A percentile compares a stretch with the other conserved stretches of the same genome.
phyloP scores from a whole-genome alignment of 2,329 filamentous ascomycete species.

The Huntiella bhutanensis region DNA sequence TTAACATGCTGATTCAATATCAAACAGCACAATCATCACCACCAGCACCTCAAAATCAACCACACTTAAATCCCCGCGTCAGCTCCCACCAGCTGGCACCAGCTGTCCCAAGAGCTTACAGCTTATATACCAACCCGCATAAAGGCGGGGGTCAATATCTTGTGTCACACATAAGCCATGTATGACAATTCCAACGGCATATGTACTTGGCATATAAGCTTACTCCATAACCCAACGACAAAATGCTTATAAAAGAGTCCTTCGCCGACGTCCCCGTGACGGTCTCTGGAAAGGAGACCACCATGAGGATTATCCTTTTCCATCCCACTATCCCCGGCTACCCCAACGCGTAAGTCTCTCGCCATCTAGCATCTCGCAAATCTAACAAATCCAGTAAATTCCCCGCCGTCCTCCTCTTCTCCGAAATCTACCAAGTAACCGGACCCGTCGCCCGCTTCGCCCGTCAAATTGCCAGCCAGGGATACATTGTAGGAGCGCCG shows the following conservation, averaged over 20 bases:
- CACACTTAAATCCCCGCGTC: no score
- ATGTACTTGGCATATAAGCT: no score
- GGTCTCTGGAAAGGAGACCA: slow-evolving; percentile 33
- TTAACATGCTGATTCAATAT: no score
- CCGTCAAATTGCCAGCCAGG: slow-evolving; percentile 77
- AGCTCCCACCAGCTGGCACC: no score
- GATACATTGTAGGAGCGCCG: slow-evolving; percentile 81
- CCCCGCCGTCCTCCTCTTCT: slow-evolving; percentile 74
- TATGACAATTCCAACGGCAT: no score
- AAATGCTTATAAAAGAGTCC: slow-evolving; percentile 36
- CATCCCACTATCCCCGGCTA: slow-evolving; percentile 72
- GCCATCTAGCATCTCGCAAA: neutral
- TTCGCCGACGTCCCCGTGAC: slow-evolving; percentile 30
- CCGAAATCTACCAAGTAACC: slow-evolving; percentile 94
- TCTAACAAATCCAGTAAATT: slow-evolving; percentile 34
- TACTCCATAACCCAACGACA: neutral
- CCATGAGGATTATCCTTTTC: slow-evolving; percentile 68
- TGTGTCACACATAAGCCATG: no score
- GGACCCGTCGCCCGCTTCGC: slow-evolving; percentile 79
- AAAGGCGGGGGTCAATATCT: no score
- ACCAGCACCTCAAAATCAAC: no score
- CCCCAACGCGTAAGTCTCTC: slow-evolving; percentile 51
- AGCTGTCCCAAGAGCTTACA: no score
- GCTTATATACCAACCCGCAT: no score
- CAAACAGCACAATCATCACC: no score